Evolutionary conservation across 441 rosid genomes (phyloP).

Genomic region (Euphorbia corollata): DNA sequence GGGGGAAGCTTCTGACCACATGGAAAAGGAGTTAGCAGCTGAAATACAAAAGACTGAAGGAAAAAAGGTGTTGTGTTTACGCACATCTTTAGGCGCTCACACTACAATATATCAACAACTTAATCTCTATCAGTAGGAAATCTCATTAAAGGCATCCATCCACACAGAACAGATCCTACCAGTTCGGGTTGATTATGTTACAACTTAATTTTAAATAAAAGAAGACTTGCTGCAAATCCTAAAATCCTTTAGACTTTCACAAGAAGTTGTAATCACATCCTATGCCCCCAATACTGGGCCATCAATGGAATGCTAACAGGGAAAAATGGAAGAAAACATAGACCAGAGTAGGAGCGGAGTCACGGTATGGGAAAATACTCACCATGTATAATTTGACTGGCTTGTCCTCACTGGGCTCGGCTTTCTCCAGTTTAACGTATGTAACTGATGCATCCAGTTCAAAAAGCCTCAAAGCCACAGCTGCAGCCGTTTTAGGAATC

Average conservation of each 20-base stretch:
- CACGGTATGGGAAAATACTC: constrained; percentile 19
- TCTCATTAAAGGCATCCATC: not conserved
- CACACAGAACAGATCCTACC: too few species aligned
- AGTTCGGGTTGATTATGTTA: not conserved
- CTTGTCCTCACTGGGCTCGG: constrained; percentile 35
- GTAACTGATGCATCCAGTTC: constrained; percentile 68
- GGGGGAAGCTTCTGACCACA: constrained; percentile 57
- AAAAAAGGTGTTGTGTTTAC: too few species aligned
- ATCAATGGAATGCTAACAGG: not conserved
- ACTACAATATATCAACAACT: not conserved
- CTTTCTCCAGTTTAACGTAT: constrained; percentile 47
- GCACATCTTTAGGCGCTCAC: not conserved
- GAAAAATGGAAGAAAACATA: not conserved
- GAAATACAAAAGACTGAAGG: not conserved
- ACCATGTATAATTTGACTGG: constrained; percentile 38
- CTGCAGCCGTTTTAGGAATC: constrained; percentile 81
- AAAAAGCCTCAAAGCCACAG: constrained; percentile 74
- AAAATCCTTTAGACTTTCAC: not conserved
- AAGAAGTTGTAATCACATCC: not conserved
- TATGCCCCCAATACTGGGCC: not conserved
- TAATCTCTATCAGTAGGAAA: not conserved
- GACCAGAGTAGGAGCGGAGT: not conserved
- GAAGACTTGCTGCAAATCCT: not conserved
- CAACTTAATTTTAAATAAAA: not conserved
- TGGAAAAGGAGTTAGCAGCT: constrained; percentile 11